Evolutionary conservation across 805 yeast species (phyloP), one percentile per base, ranked within the genome.

Genomic region (Candida nitratophila): DNA sequence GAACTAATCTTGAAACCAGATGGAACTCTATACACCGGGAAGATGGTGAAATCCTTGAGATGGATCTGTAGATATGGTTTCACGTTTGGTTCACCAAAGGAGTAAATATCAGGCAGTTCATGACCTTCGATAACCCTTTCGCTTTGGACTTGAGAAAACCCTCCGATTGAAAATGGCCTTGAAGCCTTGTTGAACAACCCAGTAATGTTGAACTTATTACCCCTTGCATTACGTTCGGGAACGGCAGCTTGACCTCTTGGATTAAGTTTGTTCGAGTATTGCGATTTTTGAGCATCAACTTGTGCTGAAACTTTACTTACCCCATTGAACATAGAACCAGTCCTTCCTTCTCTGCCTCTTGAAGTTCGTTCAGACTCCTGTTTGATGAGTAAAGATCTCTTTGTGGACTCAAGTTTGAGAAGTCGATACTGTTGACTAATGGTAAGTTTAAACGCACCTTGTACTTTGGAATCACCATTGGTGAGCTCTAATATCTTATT

Each of bases 91-190:
- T 74, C 79, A 6, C 63, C 55, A 27, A 59, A 54, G 3, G 59
- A 43, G 2, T 64, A 66, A 3, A 78, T 65, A 41, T 69, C 74
- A 0, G 95, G 95, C 39, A 89, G 65, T 37, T 81, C 85, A 37
- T 57, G 55, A 1, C 77, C 71, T n/a, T 61, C 64, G 22, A 74
- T 74, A 30, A 72, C 61, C 51, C 52, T 52, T 42, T 57, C 61
- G 10, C 45, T 42, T 16, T 9, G 24, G 15, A 44, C 43, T 34
- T 46, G 56, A 46, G 14, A 43, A 34, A 58, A 57, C 38, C 71
- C 57, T 41, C 63, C 53, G 38, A 79, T 66, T 1, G 84, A 73
- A 50, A 83, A 83, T 24, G 86, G 82, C 44, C 86, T 70, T 1
- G 78, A 66, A 15, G 66, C 61, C 47, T 75, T 80, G 54, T 55